Evolutionary conservation across 1,139 yeast species (phyloP).

Genomic region (Hanseniaspora uvarum): DNA sequence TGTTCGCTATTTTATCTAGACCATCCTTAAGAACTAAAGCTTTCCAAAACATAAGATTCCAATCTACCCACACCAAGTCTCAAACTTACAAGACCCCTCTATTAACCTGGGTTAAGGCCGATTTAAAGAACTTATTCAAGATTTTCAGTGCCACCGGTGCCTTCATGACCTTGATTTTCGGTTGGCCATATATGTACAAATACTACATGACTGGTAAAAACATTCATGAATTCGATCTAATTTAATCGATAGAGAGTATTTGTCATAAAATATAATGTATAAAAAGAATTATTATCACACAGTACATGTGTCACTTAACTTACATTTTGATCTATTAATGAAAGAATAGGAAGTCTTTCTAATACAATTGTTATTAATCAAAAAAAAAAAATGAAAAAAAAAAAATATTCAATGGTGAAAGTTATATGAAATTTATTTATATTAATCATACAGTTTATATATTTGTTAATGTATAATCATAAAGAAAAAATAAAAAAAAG

Average conservation of each 20-base stretch:
- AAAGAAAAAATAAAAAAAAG: not conserved
- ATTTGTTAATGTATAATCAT: not conserved
- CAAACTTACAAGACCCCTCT: slow-evolving; percentile 19
- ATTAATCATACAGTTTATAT: not conserved
- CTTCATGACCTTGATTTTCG: slow-evolving; percentile 22
- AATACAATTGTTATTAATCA: not conserved
- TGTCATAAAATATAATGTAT: not conserved
- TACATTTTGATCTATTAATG: not conserved
- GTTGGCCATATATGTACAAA: slow-evolving; percentile 26
- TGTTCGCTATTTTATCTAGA: slow-evolving; percentile 13
- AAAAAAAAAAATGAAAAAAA: no score
- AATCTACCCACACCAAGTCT: slow-evolving; percentile 16
- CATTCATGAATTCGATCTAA: slow-evolving; percentile 13
- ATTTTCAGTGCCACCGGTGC: slow-evolving; percentile 22
- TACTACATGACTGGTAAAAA: slow-evolving; percentile 4
- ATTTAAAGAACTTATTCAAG: slow-evolving; percentile 23
- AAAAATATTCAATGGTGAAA: not conserved
- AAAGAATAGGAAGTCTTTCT: not conserved
- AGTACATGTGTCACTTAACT: not conserved
- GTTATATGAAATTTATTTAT: not conserved
- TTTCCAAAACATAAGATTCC: slow-evolving; percentile 7
- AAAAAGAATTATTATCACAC: not conserved
- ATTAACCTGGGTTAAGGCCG: slow-evolving; percentile 22
- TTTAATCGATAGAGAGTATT: not conserved
- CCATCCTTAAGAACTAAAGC: slow-evolving; percentile 7